Evolutionary conservation across 177 flowering plant species (phyloP).

Genomic region (Tripterygium wilfordii): DNA sequence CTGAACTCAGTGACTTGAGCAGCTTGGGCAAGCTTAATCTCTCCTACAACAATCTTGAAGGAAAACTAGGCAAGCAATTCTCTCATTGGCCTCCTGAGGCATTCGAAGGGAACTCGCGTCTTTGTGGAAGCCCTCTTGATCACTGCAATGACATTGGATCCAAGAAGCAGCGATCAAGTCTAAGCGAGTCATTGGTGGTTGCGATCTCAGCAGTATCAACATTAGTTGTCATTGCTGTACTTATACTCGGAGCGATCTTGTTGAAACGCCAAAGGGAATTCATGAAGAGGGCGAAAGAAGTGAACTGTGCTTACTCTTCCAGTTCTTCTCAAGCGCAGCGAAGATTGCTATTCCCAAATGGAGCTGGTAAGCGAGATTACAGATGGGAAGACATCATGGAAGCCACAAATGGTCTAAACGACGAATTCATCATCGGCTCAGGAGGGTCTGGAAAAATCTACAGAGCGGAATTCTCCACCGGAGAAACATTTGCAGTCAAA

Average conservation of each 20-base stretch:
- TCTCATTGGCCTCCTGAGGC: slow-evolving; percentile 70
- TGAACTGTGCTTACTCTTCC: slow-evolving; percentile 46
- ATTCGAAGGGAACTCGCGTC: slow-evolving; percentile 65
- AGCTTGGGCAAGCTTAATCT: slow-evolving; percentile 76
- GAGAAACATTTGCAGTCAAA: slow-evolving; percentile 83
- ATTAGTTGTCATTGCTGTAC: slow-evolving; percentile 34
- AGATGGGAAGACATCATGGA: slow-evolving; percentile 87
- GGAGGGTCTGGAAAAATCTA: slow-evolving; percentile 92
- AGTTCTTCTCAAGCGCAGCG: slow-evolving; percentile 58
- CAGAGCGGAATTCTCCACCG: slow-evolving; percentile 59
- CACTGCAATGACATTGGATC: slow-evolving; percentile 23
- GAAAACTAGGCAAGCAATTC: slow-evolving; percentile 50
- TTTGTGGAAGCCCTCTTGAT: slow-evolving; percentile 72
- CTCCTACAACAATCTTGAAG: slow-evolving; percentile 74
- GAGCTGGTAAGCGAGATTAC: slow-evolving; percentile 40
- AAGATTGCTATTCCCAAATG: slow-evolving; percentile 39
- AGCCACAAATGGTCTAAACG: slow-evolving; percentile 73
- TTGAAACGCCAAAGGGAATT: slow-evolving; percentile 30
- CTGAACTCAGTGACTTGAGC: slow-evolving; percentile 59
- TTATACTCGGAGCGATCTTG: slow-evolving; percentile 35
- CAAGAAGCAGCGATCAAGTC: slow-evolving; percentile 14
- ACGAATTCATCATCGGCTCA: slow-evolving; percentile 72
- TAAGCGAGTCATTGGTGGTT: slow-evolving; percentile 32
- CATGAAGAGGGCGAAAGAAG: slow-evolving; percentile 23
- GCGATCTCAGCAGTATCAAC: slow-evolving; percentile 48